phyloP scores from a whole-genome alignment of 73 alveolate genomes.

The Urostyla sp. region DNA sequence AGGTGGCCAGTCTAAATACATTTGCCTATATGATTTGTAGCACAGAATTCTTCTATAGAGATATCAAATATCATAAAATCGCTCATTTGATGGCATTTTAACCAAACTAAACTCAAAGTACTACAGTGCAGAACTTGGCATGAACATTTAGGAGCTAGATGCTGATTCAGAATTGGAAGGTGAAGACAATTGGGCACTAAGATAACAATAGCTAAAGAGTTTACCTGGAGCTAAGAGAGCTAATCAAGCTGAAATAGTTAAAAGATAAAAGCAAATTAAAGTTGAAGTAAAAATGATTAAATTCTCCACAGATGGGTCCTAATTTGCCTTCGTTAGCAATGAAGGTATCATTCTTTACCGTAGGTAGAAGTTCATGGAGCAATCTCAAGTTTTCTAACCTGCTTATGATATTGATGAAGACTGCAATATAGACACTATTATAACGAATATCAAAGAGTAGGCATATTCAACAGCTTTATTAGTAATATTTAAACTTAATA shows the following conservation, averaged over 20 bases:
- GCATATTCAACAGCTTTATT: conserved; percentile 78
- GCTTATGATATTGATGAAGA: conserved; percentile 75
- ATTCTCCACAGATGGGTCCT: conserved; percentile 83
- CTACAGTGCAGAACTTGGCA: conserved; percentile 67
- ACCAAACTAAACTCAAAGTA: conserved; percentile 83
- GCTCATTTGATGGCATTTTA: conserved; percentile 92
- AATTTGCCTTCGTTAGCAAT: conserved; percentile 86
- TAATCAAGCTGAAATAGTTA: conserved; percentile 27
- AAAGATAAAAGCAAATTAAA: conserved; percentile 70
- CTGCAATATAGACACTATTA: conserved; percentile 83
- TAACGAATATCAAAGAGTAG: conserved; percentile 59
- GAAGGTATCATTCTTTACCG: conserved; percentile 86
- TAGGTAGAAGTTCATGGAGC: conserved; percentile 71
- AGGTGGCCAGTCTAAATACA: conserved; percentile 96
- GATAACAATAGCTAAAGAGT: conserved; percentile 80
- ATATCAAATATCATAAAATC: conserved; percentile 86
- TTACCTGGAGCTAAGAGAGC: conserved; percentile 90
- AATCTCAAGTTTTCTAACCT: conserved; percentile 67
- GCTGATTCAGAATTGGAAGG: conserved; percentile 72
- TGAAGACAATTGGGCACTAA: conserved; percentile 78
- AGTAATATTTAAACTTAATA: neutral
- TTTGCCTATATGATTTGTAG: conserved; percentile 91
- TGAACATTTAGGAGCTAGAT: conserved; percentile 75
- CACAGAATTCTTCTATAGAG: conserved; percentile 88
- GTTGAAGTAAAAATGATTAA: conserved; percentile 76